Evolutionary conservation across 345 rosid species (phyloP), one percentile per base, ranked within the genome.

Genomic region (Rhizophora apiculata): DNA sequence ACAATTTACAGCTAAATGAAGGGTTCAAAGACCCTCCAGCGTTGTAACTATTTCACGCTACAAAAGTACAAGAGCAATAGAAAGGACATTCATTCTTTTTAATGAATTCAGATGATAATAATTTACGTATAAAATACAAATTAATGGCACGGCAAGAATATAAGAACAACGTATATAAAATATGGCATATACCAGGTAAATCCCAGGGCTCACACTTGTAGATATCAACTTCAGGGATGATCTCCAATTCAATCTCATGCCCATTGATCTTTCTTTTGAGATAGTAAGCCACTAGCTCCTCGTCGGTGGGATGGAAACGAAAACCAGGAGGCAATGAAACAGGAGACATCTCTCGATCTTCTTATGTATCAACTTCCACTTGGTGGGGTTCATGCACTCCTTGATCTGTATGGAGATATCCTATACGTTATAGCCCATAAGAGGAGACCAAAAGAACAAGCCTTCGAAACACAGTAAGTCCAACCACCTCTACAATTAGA

Each of bases 131-230:
- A 20, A 20, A 69, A 3, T 29, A 59, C 15, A 29, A 2, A 48
- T 5, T 4, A 5, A 55, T 31, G 34, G 16, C 48, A 39, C 48
- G 48, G 13, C 48, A 39, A 39, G 48, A 39, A 15, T 11, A 39
- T 39, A 39, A 11, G 16, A 39, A 11, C 48, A 39, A 39, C 15
- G 16, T 10, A 8, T 8, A 37, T 8, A 37, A 37, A 37, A 37
- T 37, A 9, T 37, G 43, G 3, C 6, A 26, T 10, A 19, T 77
- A 77, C 80, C 80, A 48, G 80, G 80, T 37, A 77, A 72, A 58
- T 77, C 80, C 80, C 80, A 77, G 4, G 80, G 80, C 69, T 77
- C 80, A 64, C 76, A 64, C 73, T 77, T 77, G 63, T 77, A 77
- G 51, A 77, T 73, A 63, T 77, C 80, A 68, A 77, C 80, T 77